Conservation (phyloP, 106 monocot genomes). For the Dactylorhiza incarnata region DNA sequence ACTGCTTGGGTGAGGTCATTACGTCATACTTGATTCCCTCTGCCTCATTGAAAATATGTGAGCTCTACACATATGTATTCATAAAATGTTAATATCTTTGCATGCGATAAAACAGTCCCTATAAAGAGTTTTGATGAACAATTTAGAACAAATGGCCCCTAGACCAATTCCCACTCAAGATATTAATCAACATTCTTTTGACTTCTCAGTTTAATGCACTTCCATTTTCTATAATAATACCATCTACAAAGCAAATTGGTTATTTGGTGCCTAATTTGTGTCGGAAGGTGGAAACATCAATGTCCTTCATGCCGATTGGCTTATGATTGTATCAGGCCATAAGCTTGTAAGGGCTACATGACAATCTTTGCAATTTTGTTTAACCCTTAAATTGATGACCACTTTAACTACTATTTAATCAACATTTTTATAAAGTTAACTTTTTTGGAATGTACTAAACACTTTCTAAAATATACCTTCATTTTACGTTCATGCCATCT, state of each 20-base stretch:
- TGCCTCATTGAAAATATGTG: too few species aligned
- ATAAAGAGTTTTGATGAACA: neutral
- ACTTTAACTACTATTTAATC: too few species aligned
- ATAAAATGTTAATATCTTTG: neutral
- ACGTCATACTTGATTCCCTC: too few species aligned
- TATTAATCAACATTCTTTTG: neutral
- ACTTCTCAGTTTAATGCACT: neutral
- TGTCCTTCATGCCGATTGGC: neutral
- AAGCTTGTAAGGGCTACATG: neutral
- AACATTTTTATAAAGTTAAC: too few species aligned
- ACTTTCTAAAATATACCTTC: too few species aligned
- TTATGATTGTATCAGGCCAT: neutral
- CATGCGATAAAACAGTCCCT: neutral
- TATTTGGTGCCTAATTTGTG: neutral
- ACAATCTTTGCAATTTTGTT: neutral
- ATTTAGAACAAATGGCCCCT: neutral
- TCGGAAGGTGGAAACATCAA: constrained; percentile 1
- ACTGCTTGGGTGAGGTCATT: too few species aligned
- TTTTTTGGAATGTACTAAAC: too few species aligned
- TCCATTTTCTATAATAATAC: neutral
- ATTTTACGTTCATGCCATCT: too few species aligned
- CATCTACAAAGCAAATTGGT: constrained; percentile 47
- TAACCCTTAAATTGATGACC: too few species aligned
- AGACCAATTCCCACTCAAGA: neutral
- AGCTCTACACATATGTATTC: too few species aligned